These are phyloP conservation scores for Penicillium oxalicum DNA, from an alignment of 2,329 filamentous ascomycete genomes.

Conservation along the genomic window DNA sequence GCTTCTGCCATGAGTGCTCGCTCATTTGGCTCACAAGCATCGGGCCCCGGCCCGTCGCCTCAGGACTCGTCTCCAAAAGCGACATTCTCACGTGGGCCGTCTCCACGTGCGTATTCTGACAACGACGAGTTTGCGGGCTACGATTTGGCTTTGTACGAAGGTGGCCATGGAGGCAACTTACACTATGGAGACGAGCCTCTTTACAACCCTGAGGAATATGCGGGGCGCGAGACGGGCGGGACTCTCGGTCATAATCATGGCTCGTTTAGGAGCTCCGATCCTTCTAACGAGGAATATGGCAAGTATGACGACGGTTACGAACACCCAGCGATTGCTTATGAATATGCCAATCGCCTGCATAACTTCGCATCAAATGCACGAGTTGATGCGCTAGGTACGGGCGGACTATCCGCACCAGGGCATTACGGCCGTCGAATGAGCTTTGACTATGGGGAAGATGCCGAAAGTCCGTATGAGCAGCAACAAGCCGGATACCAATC, in stretches of 20 bases:
- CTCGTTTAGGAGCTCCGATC: conserved; percentile 25
- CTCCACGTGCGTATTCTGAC: conserved; percentile 40
- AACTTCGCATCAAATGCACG: conserved; percentile 56
- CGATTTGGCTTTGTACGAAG: conserved; percentile 69
- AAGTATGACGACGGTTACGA: conserved; percentile 32
- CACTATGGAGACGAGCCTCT: conserved; percentile 52
- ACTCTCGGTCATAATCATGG: conserved; percentile 18
- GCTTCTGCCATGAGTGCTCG: conserved; percentile 45
- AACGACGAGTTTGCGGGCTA: conserved; percentile 67
- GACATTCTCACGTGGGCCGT: conserved; percentile 26
- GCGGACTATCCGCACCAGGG: conserved; percentile 72
- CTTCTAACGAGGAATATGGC: conserved; percentile 20
- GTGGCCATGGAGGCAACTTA: conserved; percentile 60
- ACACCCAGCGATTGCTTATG: conserved; percentile 40
- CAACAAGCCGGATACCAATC: conserved; percentile 42
- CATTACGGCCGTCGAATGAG: conserved; percentile 63
- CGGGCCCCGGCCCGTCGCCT: conserved; percentile 20
- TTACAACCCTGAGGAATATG: conserved; percentile 15
- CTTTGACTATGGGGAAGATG: conserved; percentile 89
- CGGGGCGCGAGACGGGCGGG: conserved; percentile 12
- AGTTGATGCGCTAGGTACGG: conserved; percentile 85
- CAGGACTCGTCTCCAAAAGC: not conserved
- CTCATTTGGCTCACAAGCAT: conserved; percentile 38
- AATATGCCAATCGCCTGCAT: conserved; percentile 53
- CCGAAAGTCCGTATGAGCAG: conserved; percentile 58